Evolutionary conservation across 352 stramenopile genomes (phyloP), one percentile per base, ranked within the genome.

Genomic region (Phytophthora litchii): DNA sequence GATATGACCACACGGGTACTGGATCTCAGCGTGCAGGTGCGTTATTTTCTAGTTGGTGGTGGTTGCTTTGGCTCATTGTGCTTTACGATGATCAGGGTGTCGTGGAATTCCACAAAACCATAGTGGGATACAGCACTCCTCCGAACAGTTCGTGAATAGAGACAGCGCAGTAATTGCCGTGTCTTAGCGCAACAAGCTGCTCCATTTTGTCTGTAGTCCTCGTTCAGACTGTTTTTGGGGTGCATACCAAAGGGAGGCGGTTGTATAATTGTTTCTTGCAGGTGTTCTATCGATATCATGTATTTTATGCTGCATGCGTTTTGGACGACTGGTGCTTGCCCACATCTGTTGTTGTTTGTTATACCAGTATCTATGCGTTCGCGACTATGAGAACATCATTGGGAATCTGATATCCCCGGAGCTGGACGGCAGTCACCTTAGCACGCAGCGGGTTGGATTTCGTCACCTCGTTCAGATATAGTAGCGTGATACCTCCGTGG

Each of bases 361-460:
- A 14, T 29, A 47, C 68, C 11, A 29, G 7, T 46, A 2, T 20
- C 21, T 82, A 91, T 12, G 70, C 67, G 31, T 94, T 91, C 16
- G 78, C 78, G 25, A 86, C 57, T 34, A 69, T 66, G 37, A 94
- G 57, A 2, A 85, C 64, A 2, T 74, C 51, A 14, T 51, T 45
- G 16, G 81, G 64, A 27, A 94, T 74, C 20, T 70, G 54, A 51
- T 95, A 95, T 10, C 84, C 81, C 1, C 50, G 63, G 20, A 95
- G 74, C 64, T 95, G 86, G 9, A 91, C 54, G 5, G 83, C 78
- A 19, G 84, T 91, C 21, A 86, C 67, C 21, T 74, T 79, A 5
- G 86, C 86, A 27, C 84, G 84, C 37, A 95, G 62, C 51, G 86
- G 86, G 47, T 95, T 95, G 17, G 86, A 80, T 44, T 91, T 86